Base-by-base conservation (phyloP, 768 basidiomycete genomes). In the Butyriboletus loyo region DNA sequence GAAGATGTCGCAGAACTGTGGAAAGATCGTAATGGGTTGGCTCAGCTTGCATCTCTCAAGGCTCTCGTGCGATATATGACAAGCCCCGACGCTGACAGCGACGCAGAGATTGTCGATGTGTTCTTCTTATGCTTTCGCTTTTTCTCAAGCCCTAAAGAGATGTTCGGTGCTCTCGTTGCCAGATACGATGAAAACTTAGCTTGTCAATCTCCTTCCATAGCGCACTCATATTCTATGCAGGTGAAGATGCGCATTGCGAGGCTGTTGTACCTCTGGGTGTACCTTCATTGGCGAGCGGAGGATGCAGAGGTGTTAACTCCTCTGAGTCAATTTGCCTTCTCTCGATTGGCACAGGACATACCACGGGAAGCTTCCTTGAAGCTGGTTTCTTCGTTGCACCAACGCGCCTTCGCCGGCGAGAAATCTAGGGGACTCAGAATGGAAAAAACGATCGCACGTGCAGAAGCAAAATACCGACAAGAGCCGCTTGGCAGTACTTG, bases 81-180 rank as follows among this genome's bases (percentile, higher is more conserved):
- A 2, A 75, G 76, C 3, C 71, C 72, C 36, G 70, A 75, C 36
- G 61, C 61, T 9, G 56, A 74, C 17, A 49, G 40, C 43, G 77
- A 84, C 50, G 64, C 68, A 47, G 66, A 77, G 35, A 64, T 87
- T 67, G 60, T 70, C 54, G 66, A 77, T 53, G 66, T 80, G 2
- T 87, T 91, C 71, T 84, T 88, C 69, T 68, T 83, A n/a, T 82
- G 79, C 46, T 91, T 89, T 69, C 82, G 87, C 25, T 77, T 82
- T 54, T 89, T 87, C 72, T 77, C 80, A 14, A 74, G 75, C 0
- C 77, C 88, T 0, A 25, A 39, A 15, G 72, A 75, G 7, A 70
- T 84, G 11, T 69, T 82, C 31, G 66, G 70, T 0, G 67, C 73
- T 7, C 64, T 84, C 22, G 56, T 80, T 24, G 64, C 63, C 6